Base-by-base conservation (phyloP, 1,139 yeast genomes). In the Diutina ranongensis region DNA sequence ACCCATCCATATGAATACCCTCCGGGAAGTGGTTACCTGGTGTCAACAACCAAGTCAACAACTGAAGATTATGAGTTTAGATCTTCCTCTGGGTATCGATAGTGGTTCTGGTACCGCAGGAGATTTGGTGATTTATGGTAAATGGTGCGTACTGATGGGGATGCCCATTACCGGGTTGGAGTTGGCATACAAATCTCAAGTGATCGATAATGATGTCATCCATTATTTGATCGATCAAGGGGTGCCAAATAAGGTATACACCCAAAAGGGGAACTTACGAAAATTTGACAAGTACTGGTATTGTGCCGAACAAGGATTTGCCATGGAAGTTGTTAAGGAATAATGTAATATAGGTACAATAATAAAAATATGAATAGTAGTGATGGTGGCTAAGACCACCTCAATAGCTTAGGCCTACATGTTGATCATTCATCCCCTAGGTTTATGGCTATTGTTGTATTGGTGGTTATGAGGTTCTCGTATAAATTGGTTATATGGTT, bases 1-100 rank as follows among this genome's bases (percentile, higher is more conserved):
- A 33, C 61, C 59, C n/a, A 31, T 45, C 19, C 46, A 49, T 31
- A 44, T 50, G 35, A 54, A 58, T 8, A 82, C 76, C 48, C 62
- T 73, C 27, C 49, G 47, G 35, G 57, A 64, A 27, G 61, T 62
- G 4, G 74, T 76, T n/a, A 63, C 63, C 16, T 88, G 96, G 95
- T 76, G 84, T 50, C 83, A 83, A 52, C 66, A 65, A 45, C 73
- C 73, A n/a, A 58, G 58, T 13, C 67, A 65, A 36, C 64, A 65
- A 44, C 64, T 72, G 8, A 73, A 76, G 45, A 64, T 80, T 13
- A 65, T 85, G 67, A 83, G 95, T 0, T 60, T 88, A 25, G 95
- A 87, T 55, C 76, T 85, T 32, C 94, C 95, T 2, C 75, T 89
- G 0, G 96, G 96, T 7, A 68, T 84, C 40, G 95, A 87, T 56